A percentile compares a stretch with the other conserved stretches of the same genome.
Conservation (phyloP, 306 rosid genomes). For the Canavalia ensiformis region DNA sequence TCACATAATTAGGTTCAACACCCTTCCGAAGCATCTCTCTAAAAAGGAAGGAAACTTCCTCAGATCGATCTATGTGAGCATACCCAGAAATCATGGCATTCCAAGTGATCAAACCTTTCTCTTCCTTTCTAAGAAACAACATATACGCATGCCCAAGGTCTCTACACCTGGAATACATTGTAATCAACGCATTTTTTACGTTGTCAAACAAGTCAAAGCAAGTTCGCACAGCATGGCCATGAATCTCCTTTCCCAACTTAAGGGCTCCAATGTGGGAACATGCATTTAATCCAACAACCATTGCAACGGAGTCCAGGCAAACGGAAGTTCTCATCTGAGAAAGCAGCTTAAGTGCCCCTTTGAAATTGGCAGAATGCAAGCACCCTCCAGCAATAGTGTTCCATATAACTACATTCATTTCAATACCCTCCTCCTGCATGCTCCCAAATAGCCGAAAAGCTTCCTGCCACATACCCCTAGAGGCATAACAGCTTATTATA, state of each 20-base stretch:
- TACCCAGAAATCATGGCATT: slow-evolving; percentile 88
- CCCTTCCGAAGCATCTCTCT: slow-evolving; percentile 73
- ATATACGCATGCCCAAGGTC: slow-evolving; percentile 72
- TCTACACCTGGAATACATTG: slow-evolving; percentile 91
- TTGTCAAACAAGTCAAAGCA: slow-evolving; percentile 58
- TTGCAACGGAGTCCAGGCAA: slow-evolving; percentile 72
- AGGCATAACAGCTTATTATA: slow-evolving; percentile 78
- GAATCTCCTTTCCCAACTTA: slow-evolving; percentile 86
- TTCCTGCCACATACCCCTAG: slow-evolving; percentile 77
- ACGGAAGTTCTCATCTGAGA: slow-evolving; percentile 71
- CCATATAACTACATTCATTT: slow-evolving; percentile 70
- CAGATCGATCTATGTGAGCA: slow-evolving; percentile 67
- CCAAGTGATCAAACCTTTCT: slow-evolving; percentile 75
- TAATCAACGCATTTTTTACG: slow-evolving; percentile 75
- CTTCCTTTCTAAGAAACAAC: slow-evolving; percentile 61
- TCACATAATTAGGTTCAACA: slow-evolving; percentile 74
- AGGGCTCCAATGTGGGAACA: slow-evolving; percentile 77
- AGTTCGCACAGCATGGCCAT: slow-evolving; percentile 69
- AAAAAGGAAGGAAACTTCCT: slow-evolving; percentile 79
- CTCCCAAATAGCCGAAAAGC: slow-evolving; percentile 68
- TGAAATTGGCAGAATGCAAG: slow-evolving; percentile 62
- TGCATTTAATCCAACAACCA: slow-evolving; percentile 75
- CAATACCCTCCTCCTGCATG: slow-evolving; percentile 63
- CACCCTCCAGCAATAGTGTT: slow-evolving; percentile 83
- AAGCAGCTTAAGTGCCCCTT: slow-evolving; percentile 67